Percentiles rank a stretch among this genome's conserved stretches.
These are phyloP conservation scores for Penicillium sp. DNA, from an alignment of 2,329 filamentous ascomycete species.

Conservation along the genomic window DNA sequence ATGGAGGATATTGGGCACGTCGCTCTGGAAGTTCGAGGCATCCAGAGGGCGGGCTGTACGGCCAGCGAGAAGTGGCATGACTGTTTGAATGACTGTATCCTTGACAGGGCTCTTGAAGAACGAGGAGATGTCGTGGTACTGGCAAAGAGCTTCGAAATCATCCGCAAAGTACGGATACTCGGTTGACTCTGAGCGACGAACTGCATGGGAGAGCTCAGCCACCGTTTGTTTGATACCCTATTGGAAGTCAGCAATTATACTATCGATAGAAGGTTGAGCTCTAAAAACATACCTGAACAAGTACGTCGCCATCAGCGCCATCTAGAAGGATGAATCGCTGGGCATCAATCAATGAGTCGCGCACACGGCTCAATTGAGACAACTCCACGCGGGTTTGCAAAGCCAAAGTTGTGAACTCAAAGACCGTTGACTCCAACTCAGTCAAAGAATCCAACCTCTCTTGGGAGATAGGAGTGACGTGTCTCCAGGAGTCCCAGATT, in stretches of 20 bases:
- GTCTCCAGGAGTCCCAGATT: constrained; percentile 72
- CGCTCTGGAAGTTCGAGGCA: constrained; percentile 33
- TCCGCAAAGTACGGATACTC: constrained; percentile 45
- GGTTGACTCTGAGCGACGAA: constrained; percentile 30
- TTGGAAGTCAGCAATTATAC: constrained; percentile 11
- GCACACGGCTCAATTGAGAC: constrained; percentile 37
- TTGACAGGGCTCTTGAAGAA: constrained; percentile 12
- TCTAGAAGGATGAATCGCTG: constrained; percentile 37
- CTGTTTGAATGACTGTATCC: constrained; percentile 27
- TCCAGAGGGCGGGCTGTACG: constrained; percentile 37
- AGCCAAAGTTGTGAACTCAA: constrained; percentile 38
- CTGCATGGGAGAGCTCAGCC: constrained; percentile 33
- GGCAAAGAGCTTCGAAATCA: constrained; percentile 50
- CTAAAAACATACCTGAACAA: constrained; percentile 30
- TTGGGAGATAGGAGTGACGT: constrained; percentile 49
- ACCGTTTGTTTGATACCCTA: constrained; percentile 42
- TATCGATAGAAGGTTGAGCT: neutral
- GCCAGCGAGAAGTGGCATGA: constrained; percentile 40
- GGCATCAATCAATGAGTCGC: constrained; percentile 41
- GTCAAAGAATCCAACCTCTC: constrained; percentile 36
- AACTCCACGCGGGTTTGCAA: constrained; percentile 39
- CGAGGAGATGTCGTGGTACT: constrained; percentile 43
- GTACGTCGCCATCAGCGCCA: constrained; percentile 37
- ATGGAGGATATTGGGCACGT: constrained; percentile 38
- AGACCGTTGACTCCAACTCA: constrained; percentile 38